Evolutionary conservation across 2,329 filamentous ascomycete species (phyloP), one percentile per base, ranked within the genome.

Genomic region (Neoscytalidium dimidiatum): DNA sequence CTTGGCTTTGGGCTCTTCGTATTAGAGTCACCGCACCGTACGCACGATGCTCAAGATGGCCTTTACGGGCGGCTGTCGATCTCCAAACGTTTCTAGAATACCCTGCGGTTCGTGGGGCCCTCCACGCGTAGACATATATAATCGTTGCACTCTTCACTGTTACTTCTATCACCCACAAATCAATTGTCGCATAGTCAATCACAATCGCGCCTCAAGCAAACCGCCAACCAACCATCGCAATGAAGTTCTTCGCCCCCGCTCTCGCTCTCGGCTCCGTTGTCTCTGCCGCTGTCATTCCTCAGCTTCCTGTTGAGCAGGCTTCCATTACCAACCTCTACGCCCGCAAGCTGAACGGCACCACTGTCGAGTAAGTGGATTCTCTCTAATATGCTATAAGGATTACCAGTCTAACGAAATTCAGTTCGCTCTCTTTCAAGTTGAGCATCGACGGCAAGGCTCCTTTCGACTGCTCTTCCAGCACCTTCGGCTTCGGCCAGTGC

Each of bases 231-330:
- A 72, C 72, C 71, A 71, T 75, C 75, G 79, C 74, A 64, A 79
- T 79, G 77, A 72, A 72, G 67, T 77, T 73, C 72, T 73, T 72
- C 66, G 68, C 71, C 66, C 63, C 74, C 66, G 70, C 69, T 66
- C 51, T 56, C 23, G 52, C 52, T 8, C 33, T 64, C 19, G 38
- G 41, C 52, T 26, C 43, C 41, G 21, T 58, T 28, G 62, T 31
- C 51, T 41, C 62, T 31, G 62, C 62, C 28, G 44, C 46, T n/a
- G 26, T 21, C 23, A 43, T 62, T 21, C 53, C 53, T n/a, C 26
- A 29, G 19, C 21, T 58, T 17, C 53, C 53, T 35, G 44, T 35
- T n/a, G 60, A 62, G 60, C 33, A 38, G 11, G 51, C 43, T 17
- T n/a, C 62, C 33, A 49, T 64, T 41, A 64, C 51, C 29, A 46